Evolutionary conservation across 257 asterid genomes (phyloP), one percentile per base, ranked within the genome.

Genomic region (Fraxinus anomala): DNA sequence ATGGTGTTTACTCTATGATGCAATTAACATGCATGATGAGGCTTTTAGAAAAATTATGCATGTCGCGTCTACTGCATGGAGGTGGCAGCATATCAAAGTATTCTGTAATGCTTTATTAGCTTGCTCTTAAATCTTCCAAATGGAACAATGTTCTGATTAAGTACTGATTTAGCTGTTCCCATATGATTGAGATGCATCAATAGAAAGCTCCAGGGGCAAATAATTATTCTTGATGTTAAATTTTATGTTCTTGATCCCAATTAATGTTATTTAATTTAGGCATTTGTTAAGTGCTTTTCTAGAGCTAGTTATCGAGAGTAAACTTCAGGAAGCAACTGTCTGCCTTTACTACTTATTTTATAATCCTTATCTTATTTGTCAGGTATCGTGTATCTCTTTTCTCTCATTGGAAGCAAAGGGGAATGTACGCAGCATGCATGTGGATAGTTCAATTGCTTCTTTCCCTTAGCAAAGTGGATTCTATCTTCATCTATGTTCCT

Each of bases 321-420:
- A 63, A 40, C 56, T 61, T 79, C 30, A 24, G 77, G 54, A 47
- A 75, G 73, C 56, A 75, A 30, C 67, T 42, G 39, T 63, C 70
- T 68, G 68, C 67, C 28, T 28, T 75, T 68, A n/a, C 65, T 74
- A 68, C 77, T 59, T 70, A 61, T 61, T 33, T 33, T 81, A 79
- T 19, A 67, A 70, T 44, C 67, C 39, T 76, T 70, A 56, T 78
- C 79, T 10, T 74, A 74, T 69, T 76, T 82, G 78, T 88, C 89
- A 94, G 99, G 99, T 92, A 87, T 71, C 97, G 99, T 49, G 82
- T 88, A 37, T 91, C 96, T 73, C 91, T 94, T 74, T 89, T 90
- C 80, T 89, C 97, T 71, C 93, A 89, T 76, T 94, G 98, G 98
- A 94, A 92, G 89, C 99, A 90, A 87, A 91, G 97, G 87, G 99